These are phyloP conservation scores for Ceratocystis variospora DNA, from an alignment of 2,329 filamentous ascomycete species.

Conservation along the genomic window DNA sequence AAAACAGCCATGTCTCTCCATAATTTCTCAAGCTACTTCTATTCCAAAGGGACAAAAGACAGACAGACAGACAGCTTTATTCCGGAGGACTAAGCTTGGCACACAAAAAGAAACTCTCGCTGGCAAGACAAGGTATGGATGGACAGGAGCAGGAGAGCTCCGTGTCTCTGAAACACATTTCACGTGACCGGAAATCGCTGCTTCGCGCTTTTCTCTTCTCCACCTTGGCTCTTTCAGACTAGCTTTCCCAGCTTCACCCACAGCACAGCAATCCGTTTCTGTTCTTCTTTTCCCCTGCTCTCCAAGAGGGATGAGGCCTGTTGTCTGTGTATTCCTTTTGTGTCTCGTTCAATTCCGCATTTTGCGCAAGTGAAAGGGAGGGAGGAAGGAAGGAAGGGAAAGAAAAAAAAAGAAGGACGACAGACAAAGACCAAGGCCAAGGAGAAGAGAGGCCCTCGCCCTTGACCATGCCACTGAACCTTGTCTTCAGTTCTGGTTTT, in stretches of 20 bases:
- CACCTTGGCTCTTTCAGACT: neutral
- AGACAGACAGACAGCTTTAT: too few relatives aligned
- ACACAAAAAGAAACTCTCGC: too few relatives aligned
- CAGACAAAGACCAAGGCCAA: too few relatives aligned
- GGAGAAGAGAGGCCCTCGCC: neutral
- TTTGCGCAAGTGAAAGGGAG: neutral
- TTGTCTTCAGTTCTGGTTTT: neutral
- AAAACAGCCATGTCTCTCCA: too few relatives aligned
- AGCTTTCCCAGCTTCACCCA: neutral
- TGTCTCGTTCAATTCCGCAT: neutral
- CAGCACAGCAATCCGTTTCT: neutral
- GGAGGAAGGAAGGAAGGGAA: too few relatives aligned
- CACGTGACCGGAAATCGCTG: neutral
- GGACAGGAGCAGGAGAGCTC: neutral
- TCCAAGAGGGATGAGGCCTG: neutral
- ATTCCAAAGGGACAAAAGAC: too few relatives aligned
- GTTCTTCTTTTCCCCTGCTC: neutral
- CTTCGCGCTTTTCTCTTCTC: neutral
- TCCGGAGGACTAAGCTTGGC: too few relatives aligned
- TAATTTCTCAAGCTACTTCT: too few relatives aligned
- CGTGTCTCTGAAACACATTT: neutral
- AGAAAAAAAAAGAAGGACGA: neutral
- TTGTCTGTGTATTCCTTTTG: neutral
- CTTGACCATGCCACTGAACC: neutral
- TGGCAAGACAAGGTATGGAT: too few relatives aligned